Conservation (phyloP, 2,329 filamentous ascomycete genomes). For the Pyrenochaeta sp. region DNA sequence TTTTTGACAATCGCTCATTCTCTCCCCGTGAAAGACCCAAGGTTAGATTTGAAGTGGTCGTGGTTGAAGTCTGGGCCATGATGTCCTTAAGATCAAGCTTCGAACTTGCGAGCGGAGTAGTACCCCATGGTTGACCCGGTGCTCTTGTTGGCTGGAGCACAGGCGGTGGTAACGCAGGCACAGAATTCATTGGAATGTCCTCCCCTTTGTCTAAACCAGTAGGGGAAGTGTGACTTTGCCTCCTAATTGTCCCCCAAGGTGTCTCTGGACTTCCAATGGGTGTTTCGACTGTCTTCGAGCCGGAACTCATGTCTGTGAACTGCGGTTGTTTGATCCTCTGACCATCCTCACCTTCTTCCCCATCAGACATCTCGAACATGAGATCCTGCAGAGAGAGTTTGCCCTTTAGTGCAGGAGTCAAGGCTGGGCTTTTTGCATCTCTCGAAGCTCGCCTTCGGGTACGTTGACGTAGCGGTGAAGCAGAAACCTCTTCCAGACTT, state of each 20-base stretch:
- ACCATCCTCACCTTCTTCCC: constrained; percentile 52
- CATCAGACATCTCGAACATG: constrained; percentile 95
- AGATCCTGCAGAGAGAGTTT: constrained; percentile 76
- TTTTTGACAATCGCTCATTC: constrained; percentile 44
- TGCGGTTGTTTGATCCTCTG: constrained; percentile 32
- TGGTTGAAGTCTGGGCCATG: constrained; percentile 67
- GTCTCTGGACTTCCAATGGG: constrained; percentile 30
- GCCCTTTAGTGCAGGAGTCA: constrained; percentile 72
- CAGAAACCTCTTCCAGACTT: constrained; percentile 68
- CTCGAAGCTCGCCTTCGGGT: constrained; percentile 50
- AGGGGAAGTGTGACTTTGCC: constrained; percentile 23
- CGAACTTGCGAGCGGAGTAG: constrained; percentile 61
- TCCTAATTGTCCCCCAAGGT: constrained; percentile 31
- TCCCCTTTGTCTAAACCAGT: constrained; percentile 12
- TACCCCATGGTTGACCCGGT: constrained; percentile 60
- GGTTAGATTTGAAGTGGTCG: constrained; percentile 61
- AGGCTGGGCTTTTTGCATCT: constrained; percentile 64
- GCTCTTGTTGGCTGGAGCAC: constrained; percentile 29
- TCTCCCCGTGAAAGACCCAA: constrained; percentile 58
- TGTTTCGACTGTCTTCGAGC: constrained; percentile 16
- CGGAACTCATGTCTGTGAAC: constrained; percentile 18
- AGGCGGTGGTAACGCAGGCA: constrained; percentile 30
- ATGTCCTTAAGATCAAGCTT: constrained; percentile 81
- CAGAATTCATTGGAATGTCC: constrained; percentile 25
- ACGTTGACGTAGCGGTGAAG: constrained; percentile 57